phyloP scores from a whole-genome alignment of 2,329 filamentous ascomycete species.

The Coniochaeta sp. region DNA sequence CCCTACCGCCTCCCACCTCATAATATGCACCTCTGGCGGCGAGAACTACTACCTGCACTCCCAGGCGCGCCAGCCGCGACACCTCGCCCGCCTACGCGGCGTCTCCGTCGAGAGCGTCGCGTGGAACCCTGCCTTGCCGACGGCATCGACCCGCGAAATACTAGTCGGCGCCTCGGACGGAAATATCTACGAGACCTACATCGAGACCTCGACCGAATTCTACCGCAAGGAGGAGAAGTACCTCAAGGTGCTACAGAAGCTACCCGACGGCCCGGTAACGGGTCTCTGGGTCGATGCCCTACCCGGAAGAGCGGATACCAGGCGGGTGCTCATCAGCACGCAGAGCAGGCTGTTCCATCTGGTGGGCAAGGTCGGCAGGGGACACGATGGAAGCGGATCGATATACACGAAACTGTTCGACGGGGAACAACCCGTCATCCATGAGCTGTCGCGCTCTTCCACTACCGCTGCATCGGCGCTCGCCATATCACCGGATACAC shows the following conservation, averaged over 20 bases:
- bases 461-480: conserved; percentile 57
- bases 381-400: conserved; percentile 73
- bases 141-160: conserved; percentile 90
- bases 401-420: conserved; percentile 88
- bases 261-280: conserved; percentile 74
- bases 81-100: conserved; percentile 73
- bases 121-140: conserved; percentile 91
- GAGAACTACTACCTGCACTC: conserved; percentile 98
- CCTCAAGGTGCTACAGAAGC: conserved; percentile 73
- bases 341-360: conserved; percentile 74
- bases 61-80: conserved; percentile 81
- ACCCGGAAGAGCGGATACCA: conserved; percentile 56
- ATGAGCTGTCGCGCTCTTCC: conserved; percentile 61
- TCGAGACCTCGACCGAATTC: conserved; percentile 91
- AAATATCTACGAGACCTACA: conserved; percentile 89
- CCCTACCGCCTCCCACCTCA: conserved; percentile 87
- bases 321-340: conserved; percentile 75
- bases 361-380: conserved; percentile 66
- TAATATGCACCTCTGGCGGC: conserved; percentile 83
- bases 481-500: conserved; percentile 67
- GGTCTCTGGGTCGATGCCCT: conserved; percentile 80
- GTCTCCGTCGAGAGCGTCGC: conserved; percentile 84
- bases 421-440: conserved; percentile 68
- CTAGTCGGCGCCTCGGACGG: conserved; percentile 87
- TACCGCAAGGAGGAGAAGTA: conserved; percentile 94